Evolutionary conservation across 495 filamentous ascomycete species (phyloP).

Genomic region (Darksidea phi): DNA sequence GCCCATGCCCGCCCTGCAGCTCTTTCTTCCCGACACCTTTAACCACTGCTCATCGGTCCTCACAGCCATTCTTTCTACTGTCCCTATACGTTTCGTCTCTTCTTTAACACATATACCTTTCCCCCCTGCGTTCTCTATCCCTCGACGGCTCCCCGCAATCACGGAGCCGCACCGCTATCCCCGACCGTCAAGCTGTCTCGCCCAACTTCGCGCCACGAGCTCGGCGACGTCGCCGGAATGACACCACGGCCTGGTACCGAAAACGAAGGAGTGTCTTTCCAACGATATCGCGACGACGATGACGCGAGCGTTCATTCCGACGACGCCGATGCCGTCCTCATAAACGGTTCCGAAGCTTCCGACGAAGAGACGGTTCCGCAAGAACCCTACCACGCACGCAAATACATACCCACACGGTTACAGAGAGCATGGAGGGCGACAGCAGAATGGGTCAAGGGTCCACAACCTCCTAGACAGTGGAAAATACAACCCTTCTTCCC

Average conservation of each 20-base stretch:
- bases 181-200: constrained; percentile 25
- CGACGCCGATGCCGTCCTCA: constrained; percentile 28
- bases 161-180: neutral
- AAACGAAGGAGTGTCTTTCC: constrained; percentile 28
- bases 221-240: constrained; percentile 27
- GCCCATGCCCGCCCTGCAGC: neutral
- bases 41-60: neutral
- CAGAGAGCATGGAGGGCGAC: constrained; percentile 34
- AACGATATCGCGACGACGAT: constrained; percentile 33
- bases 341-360: constrained; percentile 32
- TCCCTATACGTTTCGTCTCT: neutral
- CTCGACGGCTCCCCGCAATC: neutral
- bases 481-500: constrained; percentile 45
- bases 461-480: constrained; percentile 44
- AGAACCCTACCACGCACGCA: constrained; percentile 27
- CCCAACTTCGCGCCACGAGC: constrained; percentile 28
- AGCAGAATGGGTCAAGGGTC: constrained; percentile 44
- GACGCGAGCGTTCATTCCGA: constrained; percentile 19
- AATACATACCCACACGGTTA: constrained; percentile 37
- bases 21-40: neutral
- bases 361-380: constrained; percentile 31
- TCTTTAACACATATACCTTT: neutral
- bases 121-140: neutral
- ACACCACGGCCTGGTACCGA: constrained; percentile 3
- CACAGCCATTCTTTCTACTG: neutral